Evolutionary conservation across 441 rosid species (phyloP).

Genomic region (Populus hybrid): DNA sequence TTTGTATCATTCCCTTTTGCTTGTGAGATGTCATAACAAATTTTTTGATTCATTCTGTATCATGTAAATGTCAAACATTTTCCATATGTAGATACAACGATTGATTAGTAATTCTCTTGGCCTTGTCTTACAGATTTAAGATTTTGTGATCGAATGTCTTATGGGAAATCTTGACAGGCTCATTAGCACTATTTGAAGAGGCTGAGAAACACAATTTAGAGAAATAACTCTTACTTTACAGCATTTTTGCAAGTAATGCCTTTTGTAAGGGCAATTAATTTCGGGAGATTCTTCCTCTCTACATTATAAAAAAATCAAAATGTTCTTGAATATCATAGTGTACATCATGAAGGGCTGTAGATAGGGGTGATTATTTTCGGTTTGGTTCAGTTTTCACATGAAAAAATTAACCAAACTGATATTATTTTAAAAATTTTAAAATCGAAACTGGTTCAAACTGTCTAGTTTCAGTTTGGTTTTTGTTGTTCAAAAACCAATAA

Average conservation of each 20-base stretch:
- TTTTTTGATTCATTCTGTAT: conserved; percentile 66
- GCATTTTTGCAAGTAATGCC: not conserved
- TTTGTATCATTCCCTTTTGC: not conserved
- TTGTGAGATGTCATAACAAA: conserved; percentile 31
- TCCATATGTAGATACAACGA: conserved; percentile 20
- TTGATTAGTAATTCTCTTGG: conserved; percentile 6
- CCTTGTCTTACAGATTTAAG: not conserved
- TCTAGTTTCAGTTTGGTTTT: too few species aligned
- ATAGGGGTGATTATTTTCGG: too few species aligned
- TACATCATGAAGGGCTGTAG: too few species aligned
- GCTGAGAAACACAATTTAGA: not conserved
- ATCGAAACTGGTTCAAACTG: too few species aligned
- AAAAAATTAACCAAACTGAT: too few species aligned
- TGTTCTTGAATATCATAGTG: too few species aligned
- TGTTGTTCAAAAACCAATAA: too few species aligned
- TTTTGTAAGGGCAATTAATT: not conserved
- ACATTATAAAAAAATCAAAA: too few species aligned
- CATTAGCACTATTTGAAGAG: not conserved
- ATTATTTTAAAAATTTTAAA: too few species aligned
- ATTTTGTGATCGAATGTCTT: not conserved
- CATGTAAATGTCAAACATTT: conserved; percentile 56
- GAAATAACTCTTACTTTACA: not conserved
- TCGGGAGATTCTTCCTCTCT: too few species aligned
- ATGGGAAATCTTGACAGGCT: not conserved
- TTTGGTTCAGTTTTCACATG: too few species aligned